Conservation (phyloP, 2,329 filamentous ascomycete species). For the Chrysoporthe puriensis region DNA sequence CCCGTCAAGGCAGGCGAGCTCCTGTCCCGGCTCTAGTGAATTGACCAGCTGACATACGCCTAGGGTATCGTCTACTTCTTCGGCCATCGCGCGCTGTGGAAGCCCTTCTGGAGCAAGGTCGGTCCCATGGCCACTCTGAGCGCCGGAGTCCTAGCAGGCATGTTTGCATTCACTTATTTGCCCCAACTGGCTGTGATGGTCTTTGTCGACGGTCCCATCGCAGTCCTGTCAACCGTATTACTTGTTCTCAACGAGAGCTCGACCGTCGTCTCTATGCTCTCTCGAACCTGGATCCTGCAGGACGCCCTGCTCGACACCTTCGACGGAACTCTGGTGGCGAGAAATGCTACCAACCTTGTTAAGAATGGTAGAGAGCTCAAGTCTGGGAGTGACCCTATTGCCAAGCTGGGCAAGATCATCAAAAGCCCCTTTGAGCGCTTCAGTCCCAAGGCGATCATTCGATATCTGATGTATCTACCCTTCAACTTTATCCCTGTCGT, state of each 20-base stretch:
- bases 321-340: constrained; percentile 69
- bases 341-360: constrained; percentile 63
- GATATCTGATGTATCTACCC: constrained; percentile 84
- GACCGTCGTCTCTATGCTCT: constrained; percentile 58
- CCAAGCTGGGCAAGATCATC: constrained; percentile 59
- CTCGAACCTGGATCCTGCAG: constrained; percentile 75
- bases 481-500: constrained; percentile 92
- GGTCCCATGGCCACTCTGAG: constrained; percentile 70
- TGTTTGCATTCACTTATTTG: constrained; percentile 87
- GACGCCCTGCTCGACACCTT: constrained; percentile 88
- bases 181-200: constrained; percentile 83
- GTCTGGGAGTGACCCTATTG: constrained; percentile 59
- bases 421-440: constrained; percentile 62
- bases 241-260: constrained; percentile 68
- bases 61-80: constrained; percentile 65
- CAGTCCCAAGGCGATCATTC: constrained; percentile 66
- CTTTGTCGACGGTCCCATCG: constrained; percentile 82
- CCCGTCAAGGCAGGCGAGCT: constrained; percentile 65
- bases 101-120: constrained; percentile 59
- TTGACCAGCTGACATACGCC: constrained; percentile 13
- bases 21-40: constrained; percentile 4
- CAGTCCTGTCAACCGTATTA: constrained; percentile 72
- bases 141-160: constrained; percentile 70
- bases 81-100: constrained; percentile 60
- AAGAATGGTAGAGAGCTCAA: constrained; percentile 75